Evolutionary conservation across 129 eudicot species (phyloP).

Genomic region (Helichrysum umbraculigerum): DNA sequence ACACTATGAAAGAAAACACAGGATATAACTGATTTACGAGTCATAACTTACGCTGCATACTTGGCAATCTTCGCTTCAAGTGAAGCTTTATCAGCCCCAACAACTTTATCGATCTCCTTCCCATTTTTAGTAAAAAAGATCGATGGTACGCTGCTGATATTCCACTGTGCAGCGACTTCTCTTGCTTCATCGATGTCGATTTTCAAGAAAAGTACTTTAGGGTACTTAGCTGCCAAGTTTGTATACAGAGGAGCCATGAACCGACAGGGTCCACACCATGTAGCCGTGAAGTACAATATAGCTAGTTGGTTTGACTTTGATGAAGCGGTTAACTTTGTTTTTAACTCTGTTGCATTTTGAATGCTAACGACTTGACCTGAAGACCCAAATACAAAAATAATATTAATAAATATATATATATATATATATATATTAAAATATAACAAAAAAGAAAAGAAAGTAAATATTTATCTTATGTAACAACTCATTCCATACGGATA

Average conservation of each 20-base stretch:
- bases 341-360: constrained; percentile 47
- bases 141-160: constrained; percentile 63
- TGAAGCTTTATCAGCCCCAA: constrained; percentile 63
- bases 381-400: constrained; percentile 23
- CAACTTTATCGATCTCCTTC: constrained; percentile 62
- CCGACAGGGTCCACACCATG: constrained; percentile 93
- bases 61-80: constrained; percentile 65
- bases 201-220: constrained; percentile 57
- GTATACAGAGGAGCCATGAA: constrained; percentile 59
- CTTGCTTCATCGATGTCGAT: constrained; percentile 67
- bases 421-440: too few relatives aligned
- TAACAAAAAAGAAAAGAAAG: not conserved
- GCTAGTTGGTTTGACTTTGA: constrained; percentile 51
- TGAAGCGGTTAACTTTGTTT: constrained; percentile 52
- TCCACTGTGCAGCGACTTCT: constrained; percentile 61
- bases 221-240: constrained; percentile 56
- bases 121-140: constrained; percentile 62
- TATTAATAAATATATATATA: too few relatives aligned
- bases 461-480: too few relatives aligned
- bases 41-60: constrained; percentile 40
- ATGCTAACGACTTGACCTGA: constrained; percentile 69
- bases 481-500: not conserved
- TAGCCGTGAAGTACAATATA: constrained; percentile 78
- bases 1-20: constrained; percentile 5
- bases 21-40: not conserved